Base-by-base conservation (phyloP, 2,329 filamentous ascomycete species). In the Botrytis medusae region DNA sequence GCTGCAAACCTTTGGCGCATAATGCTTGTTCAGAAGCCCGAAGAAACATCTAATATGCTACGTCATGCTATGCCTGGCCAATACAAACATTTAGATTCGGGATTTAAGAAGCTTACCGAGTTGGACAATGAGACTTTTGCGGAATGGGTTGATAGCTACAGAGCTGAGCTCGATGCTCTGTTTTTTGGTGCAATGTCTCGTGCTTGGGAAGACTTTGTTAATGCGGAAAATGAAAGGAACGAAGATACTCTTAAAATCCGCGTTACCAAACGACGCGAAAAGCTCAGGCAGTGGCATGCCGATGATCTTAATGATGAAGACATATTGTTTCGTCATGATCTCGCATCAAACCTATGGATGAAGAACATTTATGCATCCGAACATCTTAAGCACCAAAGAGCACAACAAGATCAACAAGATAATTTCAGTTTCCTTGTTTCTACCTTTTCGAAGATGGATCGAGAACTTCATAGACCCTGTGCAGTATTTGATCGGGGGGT, bases 321-420 rank as follows among this genome's bases (percentile, higher is more conserved):
- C 76, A 86, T 92, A 25, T 87, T 95, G 73, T 86, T 92, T 71
- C 90, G 90, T n/a, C 95, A 98, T 79, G 93, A 97, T 78, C 90
- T 93, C 76, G 92, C 93, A 0, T 95, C 96, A 72, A 91, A 89
- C 59, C 91, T 95, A 74, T 99, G 95, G 96, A 92, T 95, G 85
- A 94, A 95, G 78, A 98, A 97, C 78, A 97, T 99, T 59, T 96
- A 95, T 81, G 91, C 92, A 67, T 94, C 95, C 0, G 96, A 99
- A 81, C 92, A 96, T 77, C 89, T 95, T 80, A 98, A 97, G 81
- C 92, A 97, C 76, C 95, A 98, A 81, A 88, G 96, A 75, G 87
- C 93, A 25, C 84, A 94, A 71, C 96, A 99, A 82, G 97, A 99
- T 79, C 93, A 97, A 79, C 94, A 98, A 78, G 96, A 99, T 80